Evolutionary conservation across 2,329 filamentous ascomycete genomes (phyloP), one percentile per base, ranked within the genome.

Genomic region (Ophiostoma triangulosporum): DNA sequence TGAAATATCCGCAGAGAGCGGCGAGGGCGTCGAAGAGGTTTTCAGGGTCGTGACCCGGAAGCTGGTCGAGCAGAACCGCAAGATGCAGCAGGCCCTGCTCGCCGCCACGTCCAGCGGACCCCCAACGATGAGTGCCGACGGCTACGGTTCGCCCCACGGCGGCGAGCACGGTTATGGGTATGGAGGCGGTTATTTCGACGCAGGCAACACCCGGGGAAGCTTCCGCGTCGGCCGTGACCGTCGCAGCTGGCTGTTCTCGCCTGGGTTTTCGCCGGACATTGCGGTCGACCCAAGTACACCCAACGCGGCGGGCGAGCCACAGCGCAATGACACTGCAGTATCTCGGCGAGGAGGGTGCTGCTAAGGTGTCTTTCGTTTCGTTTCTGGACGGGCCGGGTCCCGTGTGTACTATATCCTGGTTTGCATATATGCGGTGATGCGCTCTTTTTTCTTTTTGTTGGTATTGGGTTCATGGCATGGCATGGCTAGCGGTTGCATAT

Each of bases 1-100:
- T 68, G 93, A 98, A 71, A 91, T 98, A 64, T 90, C 84, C 61
- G 90, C 91, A 48, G 91, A 94, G 73, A 89, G 84, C 63, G 90
- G 90, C 54, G 90, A 96, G 72, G 91, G 91, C 17, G 90, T 98
- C 17, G 93, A 97, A 62, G 93, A 97, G 68, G 89, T 98, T 0
- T 97, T 97, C 62, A 78, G 91, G 20, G 78, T 81, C 40, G 77
- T 81, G 14, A 75, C 77, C 33, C 70, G 78, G 56, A 81, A 81
- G 65, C 73, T 81, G 54, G 78, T 81, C 60, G 78, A 81, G 66
- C 77, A 80, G 70, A 80, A 80, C 64, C 74, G 77, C 60, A 78
- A 77, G 69, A 76, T 81, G 65, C 77, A 80, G 65, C 75, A 78
- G 60, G 77, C 75, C 9, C 67, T 81, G 52, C 63, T 77, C 2